phyloP scores from a whole-genome alignment of 2,329 filamentous ascomycete species.

The Dothideomycetes sp. region DNA sequence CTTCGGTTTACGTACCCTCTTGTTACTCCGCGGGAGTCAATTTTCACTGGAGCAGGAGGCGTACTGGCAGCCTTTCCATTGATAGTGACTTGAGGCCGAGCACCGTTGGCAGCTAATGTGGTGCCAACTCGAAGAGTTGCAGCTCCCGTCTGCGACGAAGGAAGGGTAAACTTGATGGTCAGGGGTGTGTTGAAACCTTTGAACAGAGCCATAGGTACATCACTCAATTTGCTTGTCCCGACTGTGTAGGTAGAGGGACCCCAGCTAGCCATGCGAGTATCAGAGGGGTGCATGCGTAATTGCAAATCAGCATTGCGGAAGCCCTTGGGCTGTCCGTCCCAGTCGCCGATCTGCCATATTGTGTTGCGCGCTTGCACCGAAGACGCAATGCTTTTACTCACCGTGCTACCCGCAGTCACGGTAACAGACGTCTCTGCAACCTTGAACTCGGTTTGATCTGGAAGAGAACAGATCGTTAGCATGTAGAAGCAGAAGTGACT shows the following conservation, averaged over 20 bases:
- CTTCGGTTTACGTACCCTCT: no score
- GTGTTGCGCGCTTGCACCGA: conserved; percentile 41
- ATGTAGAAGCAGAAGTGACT: no score
- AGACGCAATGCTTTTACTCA: conserved; percentile 44
- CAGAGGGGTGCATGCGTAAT: conserved; percentile 59
- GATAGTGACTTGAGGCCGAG: conserved; percentile 47
- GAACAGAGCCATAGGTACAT: conserved; percentile 60
- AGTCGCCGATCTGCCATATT: conserved; percentile 56
- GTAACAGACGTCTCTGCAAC: conserved; percentile 43
- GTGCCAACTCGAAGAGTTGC: conserved; percentile 57
- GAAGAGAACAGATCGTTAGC: no score
- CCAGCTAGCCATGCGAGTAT: conserved; percentile 48
- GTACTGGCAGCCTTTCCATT: conserved; percentile 44
- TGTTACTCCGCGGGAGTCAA: conserved; percentile 57
- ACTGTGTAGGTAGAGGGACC: conserved; percentile 52
- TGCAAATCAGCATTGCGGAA: conserved; percentile 61
- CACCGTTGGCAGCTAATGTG: conserved; percentile 53
- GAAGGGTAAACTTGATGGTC: conserved; percentile 52
- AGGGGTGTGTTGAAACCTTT: conserved; percentile 50
- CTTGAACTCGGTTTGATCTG: conserved; percentile 50
- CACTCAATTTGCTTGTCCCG: conserved; percentile 41
- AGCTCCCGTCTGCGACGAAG: conserved; percentile 38
- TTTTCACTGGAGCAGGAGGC: conserved; percentile 38
- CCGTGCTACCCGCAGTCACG: conserved; percentile 42
- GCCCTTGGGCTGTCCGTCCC: conserved; percentile 50